A percentile compares a stretch with the other conserved stretches of the same genome.
Evolutionary conservation across 2,329 filamentous ascomycete species (phyloP).

Genomic region (Whalleya microplaca): DNA sequence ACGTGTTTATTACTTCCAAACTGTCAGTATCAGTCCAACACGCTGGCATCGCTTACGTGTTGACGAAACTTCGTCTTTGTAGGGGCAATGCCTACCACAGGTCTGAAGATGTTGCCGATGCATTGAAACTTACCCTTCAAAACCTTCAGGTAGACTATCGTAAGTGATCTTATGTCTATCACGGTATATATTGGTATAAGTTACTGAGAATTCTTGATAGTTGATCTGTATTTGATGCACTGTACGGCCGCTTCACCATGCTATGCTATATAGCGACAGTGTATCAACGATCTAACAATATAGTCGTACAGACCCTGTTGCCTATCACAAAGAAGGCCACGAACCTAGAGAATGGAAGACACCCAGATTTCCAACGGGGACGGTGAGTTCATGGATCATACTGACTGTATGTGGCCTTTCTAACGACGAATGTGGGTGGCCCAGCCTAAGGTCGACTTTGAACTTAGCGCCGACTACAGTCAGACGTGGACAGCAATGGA

Average conservation of each 20-base stretch:
- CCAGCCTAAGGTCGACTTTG: conserved; percentile 8
- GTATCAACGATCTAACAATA: too few species aligned
- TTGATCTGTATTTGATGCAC: conserved; percentile 23
- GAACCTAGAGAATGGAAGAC: conserved; percentile 9
- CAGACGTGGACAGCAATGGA: conserved; percentile 23
- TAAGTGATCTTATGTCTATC: too few species aligned
- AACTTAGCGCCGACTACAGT: conserved; percentile 12
- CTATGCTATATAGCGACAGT: too few species aligned
- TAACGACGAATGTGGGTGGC: too few species aligned
- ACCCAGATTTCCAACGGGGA: conserved; percentile 11
- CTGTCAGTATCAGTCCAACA: background rate
- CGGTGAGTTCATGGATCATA: conserved; percentile 4
- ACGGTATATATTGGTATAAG: too few species aligned
- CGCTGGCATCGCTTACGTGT: too few species aligned
- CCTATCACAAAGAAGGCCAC: conserved; percentile 10
- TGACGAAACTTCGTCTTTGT: too few species aligned
- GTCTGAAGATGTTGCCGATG: too few species aligned
- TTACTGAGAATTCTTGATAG: conserved; percentile 3
- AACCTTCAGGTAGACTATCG: too few species aligned
- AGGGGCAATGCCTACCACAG: background rate
- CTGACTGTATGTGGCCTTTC: too few species aligned
- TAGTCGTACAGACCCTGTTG: conserved; percentile 16
- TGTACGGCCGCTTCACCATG: conserved; percentile 2
- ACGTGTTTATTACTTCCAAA: background rate
- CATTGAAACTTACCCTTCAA: too few species aligned